Percentiles rank a stretch among this genome's conserved stretches.
These are phyloP conservation scores for Naganishia onofrii DNA, from an alignment of 768 basidiomycete genomes.

Conservation along the genomic window DNA sequence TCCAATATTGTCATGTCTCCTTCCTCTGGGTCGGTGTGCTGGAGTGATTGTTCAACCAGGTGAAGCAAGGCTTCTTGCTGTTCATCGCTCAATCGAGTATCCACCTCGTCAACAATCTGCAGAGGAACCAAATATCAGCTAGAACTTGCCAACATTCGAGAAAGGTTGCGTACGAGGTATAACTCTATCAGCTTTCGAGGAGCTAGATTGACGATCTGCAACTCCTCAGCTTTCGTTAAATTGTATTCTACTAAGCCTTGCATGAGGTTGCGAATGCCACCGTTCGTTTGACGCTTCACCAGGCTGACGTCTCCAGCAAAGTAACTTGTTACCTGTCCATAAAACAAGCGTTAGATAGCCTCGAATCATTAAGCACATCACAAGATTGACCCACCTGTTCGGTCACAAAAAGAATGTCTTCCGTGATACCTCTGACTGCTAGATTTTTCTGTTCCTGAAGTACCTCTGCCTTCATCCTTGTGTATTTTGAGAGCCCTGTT, in stretches of 20 bases:
- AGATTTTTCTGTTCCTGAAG: constrained; percentile 70
- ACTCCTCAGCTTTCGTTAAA: constrained; percentile 85
- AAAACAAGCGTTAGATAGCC: background rate
- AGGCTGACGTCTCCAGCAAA: constrained; percentile 74
- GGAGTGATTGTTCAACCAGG: constrained; percentile 54
- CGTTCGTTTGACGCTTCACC: constrained; percentile 63
- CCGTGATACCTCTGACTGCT: constrained; percentile 63
- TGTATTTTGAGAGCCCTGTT: constrained; percentile 25
- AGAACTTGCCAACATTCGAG: too few relatives aligned
- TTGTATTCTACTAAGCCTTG: constrained; percentile 65
- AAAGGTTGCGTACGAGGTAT: constrained; percentile 67
- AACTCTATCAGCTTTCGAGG: constrained; percentile 79
- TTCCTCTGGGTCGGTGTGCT: constrained; percentile 28
- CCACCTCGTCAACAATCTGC: constrained; percentile 87
- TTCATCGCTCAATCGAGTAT: constrained; percentile 70
- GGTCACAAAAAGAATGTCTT: constrained; percentile 80
- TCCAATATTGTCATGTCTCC: constrained; percentile 35
- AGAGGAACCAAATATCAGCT: background rate
- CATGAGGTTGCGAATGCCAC: constrained; percentile 66
- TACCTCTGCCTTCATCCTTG: constrained; percentile 31
- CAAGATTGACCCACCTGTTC: constrained; percentile 66
- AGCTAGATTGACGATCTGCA: constrained; percentile 85
- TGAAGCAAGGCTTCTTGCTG: constrained; percentile 66
- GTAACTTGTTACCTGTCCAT: constrained; percentile 73
- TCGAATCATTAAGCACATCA: background rate